These are phyloP conservation scores for Xylariaceae sp. DNA, from an alignment of 2,329 filamentous ascomycete species.

Conservation along the genomic window DNA sequence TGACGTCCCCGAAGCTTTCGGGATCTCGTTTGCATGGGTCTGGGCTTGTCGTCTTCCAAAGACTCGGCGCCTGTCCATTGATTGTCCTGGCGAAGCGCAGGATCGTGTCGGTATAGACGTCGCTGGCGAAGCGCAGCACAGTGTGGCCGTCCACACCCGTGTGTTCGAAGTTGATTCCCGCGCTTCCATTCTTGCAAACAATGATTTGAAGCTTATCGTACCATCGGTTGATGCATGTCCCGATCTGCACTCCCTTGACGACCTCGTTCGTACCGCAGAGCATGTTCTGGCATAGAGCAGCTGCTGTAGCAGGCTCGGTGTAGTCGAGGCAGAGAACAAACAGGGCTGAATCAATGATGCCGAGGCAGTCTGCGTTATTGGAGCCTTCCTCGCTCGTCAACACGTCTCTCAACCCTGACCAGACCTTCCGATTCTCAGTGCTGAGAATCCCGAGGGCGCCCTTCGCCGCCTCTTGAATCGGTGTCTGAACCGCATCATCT, in stretches of 20 bases:
- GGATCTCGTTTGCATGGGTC: slow-evolving; percentile 91
- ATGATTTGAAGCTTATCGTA: slow-evolving; percentile 99
- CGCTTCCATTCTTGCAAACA: slow-evolving; percentile 96
- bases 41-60: slow-evolving; percentile 87
- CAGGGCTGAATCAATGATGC: slow-evolving; percentile 88
- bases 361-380: slow-evolving; percentile 94
- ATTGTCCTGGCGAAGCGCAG: slow-evolving; percentile 91
- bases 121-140: slow-evolving; percentile 90
- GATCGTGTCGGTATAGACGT: slow-evolving; percentile 96
- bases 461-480: slow-evolving; percentile 93
- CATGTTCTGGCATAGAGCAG: slow-evolving; percentile 96
- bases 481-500: slow-evolving; percentile 81
- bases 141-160: slow-evolving; percentile 97
- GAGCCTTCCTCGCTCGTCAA: slow-evolving; percentile 79
- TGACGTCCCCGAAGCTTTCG: slow-evolving; percentile 86
- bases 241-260: slow-evolving; percentile 88
- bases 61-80: slow-evolving; percentile 83
- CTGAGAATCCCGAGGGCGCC: slow-evolving; percentile 87
- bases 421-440: slow-evolving; percentile 93
- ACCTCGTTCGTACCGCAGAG: slow-evolving; percentile 91
- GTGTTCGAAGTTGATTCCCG: slow-evolving; percentile 98
- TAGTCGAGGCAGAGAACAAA: slow-evolving; percentile 93
- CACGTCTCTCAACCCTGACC: slow-evolving; percentile 86
- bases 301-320: slow-evolving; percentile 73
- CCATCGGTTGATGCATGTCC: slow-evolving; percentile 97